Evolutionary conservation across 192 early-diverging fungal species (phyloP).

Genomic region (Oehlia diaphana): DNA sequence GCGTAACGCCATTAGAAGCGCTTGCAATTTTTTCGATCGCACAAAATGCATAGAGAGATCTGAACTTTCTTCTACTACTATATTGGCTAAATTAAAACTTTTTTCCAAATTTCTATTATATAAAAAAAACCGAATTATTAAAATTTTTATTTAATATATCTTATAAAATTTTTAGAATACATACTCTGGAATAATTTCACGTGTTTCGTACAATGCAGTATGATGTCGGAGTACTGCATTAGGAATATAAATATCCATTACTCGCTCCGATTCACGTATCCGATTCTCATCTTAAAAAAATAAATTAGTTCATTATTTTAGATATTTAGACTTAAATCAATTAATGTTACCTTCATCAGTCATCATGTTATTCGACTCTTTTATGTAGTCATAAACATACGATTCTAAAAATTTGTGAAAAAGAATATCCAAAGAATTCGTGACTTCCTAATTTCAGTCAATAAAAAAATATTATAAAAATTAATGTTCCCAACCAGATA

Average conservation of each 20-base stretch:
- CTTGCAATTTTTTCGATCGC: slow-evolving; percentile 11
- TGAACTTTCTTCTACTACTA: neutral
- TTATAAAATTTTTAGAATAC: neutral
- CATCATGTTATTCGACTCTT: neutral
- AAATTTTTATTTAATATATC: neutral
- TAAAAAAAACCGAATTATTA: neutral
- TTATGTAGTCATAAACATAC: neutral
- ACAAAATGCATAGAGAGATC: slow-evolving; percentile 9
- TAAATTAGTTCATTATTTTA: neutral
- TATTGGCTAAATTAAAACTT: slow-evolving; percentile 17
- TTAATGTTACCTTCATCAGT: neutral
- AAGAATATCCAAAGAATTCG: neutral
- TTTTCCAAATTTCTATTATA: slow-evolving; percentile 21
- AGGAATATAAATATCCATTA: slow-evolving; percentile 25
- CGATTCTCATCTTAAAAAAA: slow-evolving; percentile 6
- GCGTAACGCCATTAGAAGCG: neutral
- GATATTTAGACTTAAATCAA: neutral
- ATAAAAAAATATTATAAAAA: no score
- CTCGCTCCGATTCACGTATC: neutral
- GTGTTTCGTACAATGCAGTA: slow-evolving; percentile 9
- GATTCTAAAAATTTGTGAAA: neutral
- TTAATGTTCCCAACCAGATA: neutral
- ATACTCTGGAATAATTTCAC: neutral
- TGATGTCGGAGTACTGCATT: slow-evolving; percentile 10
- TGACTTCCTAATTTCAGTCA: neutral